A percentile compares a stretch with the other conserved stretches of the same genome.
These are phyloP conservation scores for Dendrocalamus sinicus DNA, from an alignment of 176 grass and related monocot genomes.

Conservation along the genomic window DNA sequence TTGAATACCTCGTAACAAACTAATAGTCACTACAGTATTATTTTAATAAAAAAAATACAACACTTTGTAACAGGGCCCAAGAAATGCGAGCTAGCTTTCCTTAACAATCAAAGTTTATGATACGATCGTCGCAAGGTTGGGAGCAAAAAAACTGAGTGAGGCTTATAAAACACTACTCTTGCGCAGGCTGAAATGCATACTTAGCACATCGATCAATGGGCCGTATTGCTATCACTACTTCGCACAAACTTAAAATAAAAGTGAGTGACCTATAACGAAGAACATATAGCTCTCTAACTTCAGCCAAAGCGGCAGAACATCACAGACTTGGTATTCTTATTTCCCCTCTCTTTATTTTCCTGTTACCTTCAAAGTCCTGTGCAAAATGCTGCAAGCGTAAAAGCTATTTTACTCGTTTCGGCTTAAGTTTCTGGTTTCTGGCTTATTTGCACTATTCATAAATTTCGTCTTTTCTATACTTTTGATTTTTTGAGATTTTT, in stretches of 20 bases:
- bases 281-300: not conserved
- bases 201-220: not conserved
- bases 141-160: no score
- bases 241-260: not conserved
- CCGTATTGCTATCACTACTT: not conserved
- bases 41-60: no score
- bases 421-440: no score
- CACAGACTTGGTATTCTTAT: not conserved
- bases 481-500: no score
- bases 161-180: not conserved
- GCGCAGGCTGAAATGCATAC: not conserved
- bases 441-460: no score
- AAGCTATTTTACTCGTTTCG: not conserved
- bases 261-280: not conserved
- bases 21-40: no score
- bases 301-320: not conserved
- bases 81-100: no score
- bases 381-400: not conserved
- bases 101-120: no score
- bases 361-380: not conserved
- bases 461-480: no score
- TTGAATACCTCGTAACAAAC: rapidly evolving
- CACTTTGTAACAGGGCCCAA: no score
- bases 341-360: no score
- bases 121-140: no score